Evolutionary conservation across 306 rosid genomes (phyloP), one percentile per base, ranked within the genome.

Genomic region (Aeschynomene evenia): DNA sequence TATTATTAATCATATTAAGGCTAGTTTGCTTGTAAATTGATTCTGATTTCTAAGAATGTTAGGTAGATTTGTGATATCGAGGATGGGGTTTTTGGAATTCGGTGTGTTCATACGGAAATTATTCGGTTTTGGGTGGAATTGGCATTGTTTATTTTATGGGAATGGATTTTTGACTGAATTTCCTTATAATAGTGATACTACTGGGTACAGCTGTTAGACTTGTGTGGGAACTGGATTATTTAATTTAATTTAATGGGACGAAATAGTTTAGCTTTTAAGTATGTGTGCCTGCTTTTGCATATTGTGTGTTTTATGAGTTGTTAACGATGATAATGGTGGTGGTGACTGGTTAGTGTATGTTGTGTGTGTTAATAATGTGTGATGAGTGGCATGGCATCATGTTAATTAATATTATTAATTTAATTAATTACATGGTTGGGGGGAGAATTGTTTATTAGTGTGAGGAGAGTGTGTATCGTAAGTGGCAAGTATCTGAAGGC

Each of bases 121-220:
- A 23, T 42, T 39, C n/a, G 8, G 7, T 72, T 57, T 39, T 53
- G 56, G 56, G 15, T 57, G 63, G 62, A 76, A 72, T 67, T 45
- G 23, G 48, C 48, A 18, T 65, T 66, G 39, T 49, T 74, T 19
- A 8, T 66, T 58, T n/a, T 55, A n/a, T 37, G 49, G 33, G 37
- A 33, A 13, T n/a, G n/a, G n/a, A n/a, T 63, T 70, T 23, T 73
- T 83, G 73, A 18, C 72, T 68, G 16, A 70, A 24, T 50, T 37
- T 15, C 24, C n/a, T n/a, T n/a, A n/a, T n/a, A n/a, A 31, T 13
- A 1, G 13, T 39, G 45, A 10, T 39, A 11, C 45, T 39, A 11
- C 45, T 39, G 45, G 70, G 24, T 78, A 71, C 78, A 79, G 86
- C 88, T 83, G 82, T 70, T 57, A 28, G 2, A 10, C 20, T 16